These are phyloP conservation scores for Leptomonas seymouri DNA, from an alignment of 208 protist species.

Conservation along the genomic window DNA sequence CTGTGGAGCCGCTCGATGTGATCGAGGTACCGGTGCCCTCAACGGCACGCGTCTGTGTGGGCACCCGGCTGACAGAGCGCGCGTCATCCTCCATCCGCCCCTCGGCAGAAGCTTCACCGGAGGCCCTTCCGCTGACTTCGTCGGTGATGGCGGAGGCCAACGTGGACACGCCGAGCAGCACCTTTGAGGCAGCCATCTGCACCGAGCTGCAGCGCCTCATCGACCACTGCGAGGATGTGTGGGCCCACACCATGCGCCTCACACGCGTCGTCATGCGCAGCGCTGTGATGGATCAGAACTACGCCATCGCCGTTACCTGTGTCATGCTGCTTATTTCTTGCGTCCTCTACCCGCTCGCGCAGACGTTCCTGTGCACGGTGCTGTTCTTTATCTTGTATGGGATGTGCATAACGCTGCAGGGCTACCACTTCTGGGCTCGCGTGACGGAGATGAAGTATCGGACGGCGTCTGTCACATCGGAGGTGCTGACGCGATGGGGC, in stretches of 20 bases:
- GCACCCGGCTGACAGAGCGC: background rate
- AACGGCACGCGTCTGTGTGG: no score
- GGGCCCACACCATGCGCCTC: slow-evolving; percentile 43
- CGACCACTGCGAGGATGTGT: slow-evolving; percentile 42
- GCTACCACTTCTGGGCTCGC: slow-evolving; percentile 76
- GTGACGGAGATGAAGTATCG: slow-evolving; percentile 79
- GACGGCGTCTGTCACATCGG: slow-evolving; percentile 57
- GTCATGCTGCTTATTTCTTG: slow-evolving; percentile 74
- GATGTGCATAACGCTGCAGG: slow-evolving; percentile 58
- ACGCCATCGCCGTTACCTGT: slow-evolving; percentile 61
- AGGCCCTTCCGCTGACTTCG: background rate
- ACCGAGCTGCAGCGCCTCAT: slow-evolving; percentile 57
- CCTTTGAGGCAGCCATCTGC: slow-evolving; percentile 69
- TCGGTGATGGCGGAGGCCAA: slow-evolving; percentile 17
- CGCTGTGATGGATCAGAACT: slow-evolving; percentile 63
- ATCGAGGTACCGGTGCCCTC: background rate
- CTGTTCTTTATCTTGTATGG: slow-evolving; percentile 73
- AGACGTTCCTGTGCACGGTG: slow-evolving; percentile 59
- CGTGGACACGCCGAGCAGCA: slow-evolving; percentile 58
- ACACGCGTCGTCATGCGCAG: slow-evolving; percentile 43
- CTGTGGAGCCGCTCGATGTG: slow-evolving; percentile 7
- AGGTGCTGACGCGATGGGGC: slow-evolving; percentile 67
- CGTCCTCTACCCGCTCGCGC: slow-evolving; percentile 43
- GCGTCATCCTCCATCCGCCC: background rate
- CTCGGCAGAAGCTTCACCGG: background rate